Percentiles rank a stretch among this genome's conserved stretches.
Evolutionary conservation across 2,329 filamentous ascomycete genomes (phyloP).

Genomic region (Sporothrix brasiliensis): DNA sequence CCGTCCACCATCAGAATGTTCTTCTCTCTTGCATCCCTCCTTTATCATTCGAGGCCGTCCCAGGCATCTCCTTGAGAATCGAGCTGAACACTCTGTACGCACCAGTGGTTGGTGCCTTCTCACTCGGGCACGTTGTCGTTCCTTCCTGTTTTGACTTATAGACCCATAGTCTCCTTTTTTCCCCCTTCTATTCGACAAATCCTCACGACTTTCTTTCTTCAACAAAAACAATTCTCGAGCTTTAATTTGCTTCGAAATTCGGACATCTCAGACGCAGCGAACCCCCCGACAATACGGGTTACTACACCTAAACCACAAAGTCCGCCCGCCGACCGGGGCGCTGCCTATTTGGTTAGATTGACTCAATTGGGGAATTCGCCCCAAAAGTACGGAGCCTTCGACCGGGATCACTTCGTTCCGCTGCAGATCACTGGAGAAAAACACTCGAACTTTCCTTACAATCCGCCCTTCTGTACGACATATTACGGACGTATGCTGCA

Average conservation of each 20-base stretch:
- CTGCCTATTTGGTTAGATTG: not conserved
- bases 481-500: too few species aligned
- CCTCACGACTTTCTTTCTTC: not conserved
- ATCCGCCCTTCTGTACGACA: not conserved
- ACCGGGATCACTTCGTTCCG: not conserved
- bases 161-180: not conserved
- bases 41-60: not conserved
- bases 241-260: not conserved
- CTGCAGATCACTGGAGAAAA: conserved; percentile 11
- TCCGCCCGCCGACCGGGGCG: not conserved
- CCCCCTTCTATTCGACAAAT: not conserved
- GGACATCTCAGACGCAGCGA: not conserved
- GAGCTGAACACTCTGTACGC: not conserved
- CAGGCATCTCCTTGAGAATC: not conserved
- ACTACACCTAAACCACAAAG: not conserved
- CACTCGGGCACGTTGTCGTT: not conserved
- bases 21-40: not conserved
- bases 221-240: not conserved
- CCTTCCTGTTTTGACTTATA: not conserved
- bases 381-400: not conserved
- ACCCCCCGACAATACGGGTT: conserved; percentile 1
- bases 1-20: not conserved
- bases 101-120: not conserved
- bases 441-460: not conserved
- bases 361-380: not conserved